Conservation (phyloP, 2,329 filamentous ascomycete genomes). For the Colletotrichum sp. region DNA sequence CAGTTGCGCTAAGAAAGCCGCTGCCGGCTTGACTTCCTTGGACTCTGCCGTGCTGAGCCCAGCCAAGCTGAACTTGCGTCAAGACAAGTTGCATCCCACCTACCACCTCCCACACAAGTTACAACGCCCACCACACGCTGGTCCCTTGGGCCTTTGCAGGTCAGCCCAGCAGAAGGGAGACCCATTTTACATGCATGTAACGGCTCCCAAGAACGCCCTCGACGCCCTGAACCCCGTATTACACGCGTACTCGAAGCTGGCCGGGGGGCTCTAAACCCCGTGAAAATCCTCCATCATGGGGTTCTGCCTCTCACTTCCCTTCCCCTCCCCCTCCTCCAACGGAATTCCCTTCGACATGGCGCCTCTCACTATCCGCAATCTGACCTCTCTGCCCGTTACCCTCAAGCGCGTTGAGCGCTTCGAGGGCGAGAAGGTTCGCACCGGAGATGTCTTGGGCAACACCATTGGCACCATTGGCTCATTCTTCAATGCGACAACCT, state of each 20-base stretch:
- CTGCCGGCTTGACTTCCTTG: background rate
- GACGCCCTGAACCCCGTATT: slow-evolving; percentile 4
- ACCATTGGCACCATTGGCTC: slow-evolving; percentile 47
- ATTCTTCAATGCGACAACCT: slow-evolving; percentile 47
- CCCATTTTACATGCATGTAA: slow-evolving; percentile 19
- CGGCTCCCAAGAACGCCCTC: background rate
- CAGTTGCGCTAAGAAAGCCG: background rate
- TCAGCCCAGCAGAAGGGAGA: slow-evolving; percentile 2
- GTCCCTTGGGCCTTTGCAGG: background rate
- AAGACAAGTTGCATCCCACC: slow-evolving; percentile 3
- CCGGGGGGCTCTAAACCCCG: slow-evolving; percentile 8
- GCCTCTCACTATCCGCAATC: slow-evolving; percentile 78
- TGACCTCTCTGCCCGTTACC: slow-evolving; percentile 75
- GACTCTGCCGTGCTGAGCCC: background rate
- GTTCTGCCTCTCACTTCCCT: slow-evolving; percentile 9
- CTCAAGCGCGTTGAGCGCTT: slow-evolving; percentile 79
- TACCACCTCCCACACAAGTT: background rate
- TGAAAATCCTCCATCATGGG: slow-evolving; percentile 18
- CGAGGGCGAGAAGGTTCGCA: slow-evolving; percentile 51
- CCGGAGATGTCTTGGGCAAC: slow-evolving; percentile 48
- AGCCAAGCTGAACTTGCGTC: slow-evolving; percentile 13
- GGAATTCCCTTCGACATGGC: slow-evolving; percentile 41
- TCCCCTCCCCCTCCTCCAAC: slow-evolving; percentile 3
- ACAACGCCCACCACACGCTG: background rate
- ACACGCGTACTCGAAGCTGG: slow-evolving; percentile 15